Conservation (phyloP, 257 asterid species). For the Plantago ovata region DNA sequence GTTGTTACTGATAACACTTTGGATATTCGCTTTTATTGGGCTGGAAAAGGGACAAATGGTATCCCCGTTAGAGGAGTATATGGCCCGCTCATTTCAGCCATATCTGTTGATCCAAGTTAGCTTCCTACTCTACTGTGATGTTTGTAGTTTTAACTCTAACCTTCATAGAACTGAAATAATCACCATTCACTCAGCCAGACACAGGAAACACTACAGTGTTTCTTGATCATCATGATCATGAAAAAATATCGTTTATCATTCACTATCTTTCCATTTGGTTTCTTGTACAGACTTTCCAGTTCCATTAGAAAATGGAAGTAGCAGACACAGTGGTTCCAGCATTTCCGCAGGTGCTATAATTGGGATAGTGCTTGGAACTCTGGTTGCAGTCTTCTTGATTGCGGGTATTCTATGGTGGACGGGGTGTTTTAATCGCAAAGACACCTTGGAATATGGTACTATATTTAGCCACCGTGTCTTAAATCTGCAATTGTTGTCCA, state of each 20-base stretch:
- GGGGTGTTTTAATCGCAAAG: slow-evolving; percentile 23
- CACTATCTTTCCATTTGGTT: no score
- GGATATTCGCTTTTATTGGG: slow-evolving; percentile 37
- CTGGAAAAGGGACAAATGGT: slow-evolving; percentile 50
- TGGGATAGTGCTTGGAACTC: slow-evolving; percentile 44
- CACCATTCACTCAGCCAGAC: no score
- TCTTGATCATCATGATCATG: not conserved
- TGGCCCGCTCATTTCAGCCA: slow-evolving; percentile 87
- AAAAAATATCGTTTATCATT: no score
- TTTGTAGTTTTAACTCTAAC: not conserved
- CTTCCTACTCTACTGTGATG: not conserved
- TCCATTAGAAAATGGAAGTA: slow-evolving; percentile 23
- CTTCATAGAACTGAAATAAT: no score
- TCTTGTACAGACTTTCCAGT: slow-evolving; percentile 38
- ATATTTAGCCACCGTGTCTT: no score
- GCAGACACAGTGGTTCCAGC: no score
- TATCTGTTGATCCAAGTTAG: slow-evolving; percentile 62
- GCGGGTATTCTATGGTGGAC: slow-evolving; percentile 55
- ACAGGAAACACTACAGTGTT: no score
- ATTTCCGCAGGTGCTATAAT: slow-evolving; percentile 40
- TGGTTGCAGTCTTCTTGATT: slow-evolving; percentile 25
- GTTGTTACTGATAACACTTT: slow-evolving; percentile 44
- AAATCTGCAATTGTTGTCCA: no score
- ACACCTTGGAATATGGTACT: no score
- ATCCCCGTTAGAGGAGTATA: slow-evolving; percentile 66